Percentiles rank a stretch among this genome's conserved stretches.
These are phyloP conservation scores for Trichosporon sp. DNA, from an alignment of 1,284 basidiomycete species.

Conservation along the genomic window DNA sequence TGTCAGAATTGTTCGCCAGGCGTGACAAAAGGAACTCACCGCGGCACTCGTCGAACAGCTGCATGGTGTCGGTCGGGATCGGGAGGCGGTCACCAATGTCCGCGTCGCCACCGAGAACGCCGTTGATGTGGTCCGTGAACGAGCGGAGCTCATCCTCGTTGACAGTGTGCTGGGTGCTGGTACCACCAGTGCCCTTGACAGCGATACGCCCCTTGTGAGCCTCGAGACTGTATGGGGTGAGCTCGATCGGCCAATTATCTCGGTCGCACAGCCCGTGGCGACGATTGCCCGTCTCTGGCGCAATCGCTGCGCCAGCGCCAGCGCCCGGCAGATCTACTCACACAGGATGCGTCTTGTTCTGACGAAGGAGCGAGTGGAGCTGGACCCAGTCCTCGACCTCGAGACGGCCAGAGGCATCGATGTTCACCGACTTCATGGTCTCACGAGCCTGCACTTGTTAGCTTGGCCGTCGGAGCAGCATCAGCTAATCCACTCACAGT, in stretches of 20 bases:
- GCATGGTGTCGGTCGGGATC: constrained; percentile 97
- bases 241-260: not conserved
- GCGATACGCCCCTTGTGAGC: constrained; percentile 85
- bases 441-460: constrained; percentile 56
- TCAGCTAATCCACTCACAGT: constrained; percentile 62
- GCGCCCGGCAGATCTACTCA: constrained; percentile 31
- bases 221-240: constrained; percentile 61
- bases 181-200: constrained; percentile 85
- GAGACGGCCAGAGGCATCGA: constrained; percentile 93
- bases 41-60: constrained; percentile 94
- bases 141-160: constrained; percentile 95
- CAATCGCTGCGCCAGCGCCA: not conserved
- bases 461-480: constrained; percentile 30
- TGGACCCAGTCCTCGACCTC: constrained; percentile 98
- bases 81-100: constrained; percentile 83
- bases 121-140: constrained; percentile 97
- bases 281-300: not conserved
- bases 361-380: constrained; percentile 49
- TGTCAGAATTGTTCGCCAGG: constrained; percentile 6
- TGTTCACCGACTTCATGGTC: constrained; percentile 90
- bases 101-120: constrained; percentile 79
- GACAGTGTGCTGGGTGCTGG: constrained; percentile 95
- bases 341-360: constrained; percentile 49
- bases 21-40: constrained; percentile 48
- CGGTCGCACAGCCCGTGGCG: not conserved